Base-by-base conservation (phyloP, 2,329 filamentous ascomycete genomes). In the Dactylellina haptotyla region DNA sequence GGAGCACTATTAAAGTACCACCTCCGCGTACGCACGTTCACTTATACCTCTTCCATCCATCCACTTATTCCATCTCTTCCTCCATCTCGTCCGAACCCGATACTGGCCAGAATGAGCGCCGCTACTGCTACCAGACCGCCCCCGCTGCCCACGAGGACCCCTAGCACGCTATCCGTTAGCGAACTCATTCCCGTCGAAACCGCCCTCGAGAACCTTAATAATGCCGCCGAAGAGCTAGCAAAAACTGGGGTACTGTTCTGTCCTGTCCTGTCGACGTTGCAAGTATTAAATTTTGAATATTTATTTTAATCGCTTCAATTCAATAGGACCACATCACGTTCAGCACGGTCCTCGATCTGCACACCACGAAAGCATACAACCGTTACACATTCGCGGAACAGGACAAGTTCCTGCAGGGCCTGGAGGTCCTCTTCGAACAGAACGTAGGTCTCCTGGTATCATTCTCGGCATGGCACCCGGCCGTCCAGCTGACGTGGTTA, bases 371-470 rank as follows among this genome's bases (percentile, higher is more conserved):
- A 10, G 67, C 67, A 2, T 72, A 65, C 67, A 72, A 72, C 26
- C 59, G 59, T 45, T 72, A 72, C 59, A 59, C 51, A 16, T 72
- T 72, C 54, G 67, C 59, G 26, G 67, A 72, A 9, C 67, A 72
- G 34, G 43, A 65, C 32, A 65, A 59, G 26, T 34, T 64, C 37
- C 53, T 72, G 8, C 67, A 72, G 28, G 61, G 59, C 34, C 10
- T 72, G 39, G 67, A 72, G 14, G 67, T 65, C 12, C 61, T 72
- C 20, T 61, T 72, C 41, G 46, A 58, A 32, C 46, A 72, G 59
- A 64, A 72, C 67, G 67, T 72, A 72, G 32, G 51, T 72, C 28
- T 59, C 37, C 41, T n/a, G 46, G 16, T 53, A n/a, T 46, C 41
- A 54, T 23, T 14, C 34, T 25, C 10, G n/a, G 18, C n/a, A 26